Conservation (phyloP, 805 yeast genomes). For the Metschnikowia rubicola region DNA sequence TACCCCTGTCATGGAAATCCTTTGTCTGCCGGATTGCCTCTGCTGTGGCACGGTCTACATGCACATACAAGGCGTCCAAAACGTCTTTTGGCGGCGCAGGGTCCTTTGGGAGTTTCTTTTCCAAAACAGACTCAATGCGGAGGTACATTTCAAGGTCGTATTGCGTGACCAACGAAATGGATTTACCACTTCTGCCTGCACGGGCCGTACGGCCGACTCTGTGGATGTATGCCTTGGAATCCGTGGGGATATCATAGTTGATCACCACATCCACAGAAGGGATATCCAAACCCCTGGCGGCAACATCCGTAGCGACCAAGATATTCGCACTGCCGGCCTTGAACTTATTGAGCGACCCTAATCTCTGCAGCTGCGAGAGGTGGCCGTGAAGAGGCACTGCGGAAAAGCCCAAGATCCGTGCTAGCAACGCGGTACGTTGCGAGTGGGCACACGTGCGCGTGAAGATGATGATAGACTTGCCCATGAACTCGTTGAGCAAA, state of each 20-base stretch:
- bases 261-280: conserved; percentile 76
- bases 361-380: conserved; percentile 75
- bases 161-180: conserved; percentile 86
- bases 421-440: conserved; percentile 80
- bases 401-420: conserved; percentile 77
- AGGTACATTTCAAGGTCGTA: conserved; percentile 87
- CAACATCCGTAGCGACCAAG: conserved; percentile 80
- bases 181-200: conserved; percentile 86
- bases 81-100: conserved; percentile 76
- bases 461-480: conserved; percentile 85
- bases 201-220: conserved; percentile 96
- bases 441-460: conserved; percentile 95
- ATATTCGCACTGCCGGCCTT: conserved; percentile 68
- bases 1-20: conserved; percentile 49
- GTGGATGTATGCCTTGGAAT: conserved; percentile 79
- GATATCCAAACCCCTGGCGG: conserved; percentile 86
- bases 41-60: conserved; percentile 88
- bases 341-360: conserved; percentile 77
- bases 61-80: conserved; percentile 72
- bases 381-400: conserved; percentile 96
- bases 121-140: conserved; percentile 84
- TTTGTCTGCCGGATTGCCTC: conserved; percentile 82
- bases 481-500: conserved; percentile 73
- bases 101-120: conserved; percentile 74
- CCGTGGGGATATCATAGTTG: conserved; percentile 79